Percentiles rank a stretch among this genome's conserved stretches.
Evolutionary conservation across 2,329 filamentous ascomycete genomes (phyloP).

Genomic region (Pseudocercospora fijiensis): DNA sequence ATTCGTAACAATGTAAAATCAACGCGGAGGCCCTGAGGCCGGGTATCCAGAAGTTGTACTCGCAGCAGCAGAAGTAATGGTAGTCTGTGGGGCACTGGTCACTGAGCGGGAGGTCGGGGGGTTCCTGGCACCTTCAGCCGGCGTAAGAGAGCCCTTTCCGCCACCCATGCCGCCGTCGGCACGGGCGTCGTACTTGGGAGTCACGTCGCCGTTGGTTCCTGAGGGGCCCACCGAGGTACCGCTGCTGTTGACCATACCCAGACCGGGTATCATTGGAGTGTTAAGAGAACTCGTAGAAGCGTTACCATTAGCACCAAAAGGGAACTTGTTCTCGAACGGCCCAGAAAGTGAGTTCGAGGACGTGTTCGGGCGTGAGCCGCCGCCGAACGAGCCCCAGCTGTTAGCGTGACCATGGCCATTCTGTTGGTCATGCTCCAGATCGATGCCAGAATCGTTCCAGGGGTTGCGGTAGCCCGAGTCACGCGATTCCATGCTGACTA

Average conservation of each 20-base stretch:
- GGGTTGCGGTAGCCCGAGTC: slow-evolving; percentile 94
- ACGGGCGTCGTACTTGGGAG: slow-evolving; percentile 37
- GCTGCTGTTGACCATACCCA: slow-evolving; percentile 36
- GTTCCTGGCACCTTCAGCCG: slow-evolving; percentile 23
- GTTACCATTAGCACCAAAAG: slow-evolving; percentile 54
- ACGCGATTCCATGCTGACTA: slow-evolving; percentile 93
- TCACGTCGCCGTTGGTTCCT: slow-evolving; percentile 36
- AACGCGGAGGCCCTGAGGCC: slow-evolving; percentile 42
- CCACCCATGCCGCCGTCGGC: slow-evolving; percentile 23
- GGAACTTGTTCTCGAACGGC: slow-evolving; percentile 65
- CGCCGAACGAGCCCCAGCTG: slow-evolving; percentile 45
- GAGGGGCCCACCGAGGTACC: slow-evolving; percentile 20
- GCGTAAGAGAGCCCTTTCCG: slow-evolving; percentile 27
- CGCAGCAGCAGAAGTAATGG: slow-evolving; percentile 28
- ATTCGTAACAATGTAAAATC: slow-evolving; percentile 26
- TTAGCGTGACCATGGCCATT: slow-evolving; percentile 43
- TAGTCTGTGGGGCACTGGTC: slow-evolving; percentile 25
- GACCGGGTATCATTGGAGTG: slow-evolving; percentile 41
- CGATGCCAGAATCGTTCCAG: slow-evolving; percentile 97
- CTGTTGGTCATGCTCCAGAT: slow-evolving; percentile 76
- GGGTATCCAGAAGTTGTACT: slow-evolving; percentile 41
- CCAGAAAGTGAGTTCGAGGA: slow-evolving; percentile 61
- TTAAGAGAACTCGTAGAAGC: slow-evolving; percentile 41
- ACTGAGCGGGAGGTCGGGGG: slow-evolving; percentile 24
- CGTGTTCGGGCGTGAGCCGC: slow-evolving; percentile 63